phyloP scores from a whole-genome alignment of 2,329 filamentous ascomycete genomes.

The Karstenula rhodostoma region DNA sequence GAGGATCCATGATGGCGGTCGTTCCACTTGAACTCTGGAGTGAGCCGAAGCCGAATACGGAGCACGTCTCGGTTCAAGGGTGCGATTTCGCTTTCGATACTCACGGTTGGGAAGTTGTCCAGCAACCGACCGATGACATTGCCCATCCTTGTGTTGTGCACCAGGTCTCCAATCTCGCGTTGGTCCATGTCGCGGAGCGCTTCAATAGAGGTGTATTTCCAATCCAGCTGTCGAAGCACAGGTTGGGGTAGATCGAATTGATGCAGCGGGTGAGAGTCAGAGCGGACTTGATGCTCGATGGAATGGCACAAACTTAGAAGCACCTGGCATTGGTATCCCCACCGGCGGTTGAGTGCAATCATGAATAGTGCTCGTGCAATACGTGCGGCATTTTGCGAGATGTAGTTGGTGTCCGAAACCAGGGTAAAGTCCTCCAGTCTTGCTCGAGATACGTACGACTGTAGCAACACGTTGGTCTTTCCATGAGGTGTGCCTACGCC shows the following conservation, averaged over 20 bases:
- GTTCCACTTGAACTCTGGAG: conserved; percentile 93
- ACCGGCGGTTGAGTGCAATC: conserved; percentile 93
- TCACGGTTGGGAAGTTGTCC: conserved; percentile 90
- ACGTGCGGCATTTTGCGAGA: conserved; percentile 92
- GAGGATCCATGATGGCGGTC: conserved; percentile 92
- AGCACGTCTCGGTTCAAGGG: conserved; percentile 94
- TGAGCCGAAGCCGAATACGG: conserved; percentile 85
- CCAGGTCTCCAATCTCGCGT: conserved; percentile 86
- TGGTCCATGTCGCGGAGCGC: conserved; percentile 90
- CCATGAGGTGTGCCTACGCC: conserved; percentile 73
- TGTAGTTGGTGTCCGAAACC: conserved; percentile 89
- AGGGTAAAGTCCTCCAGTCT: conserved; percentile 93
- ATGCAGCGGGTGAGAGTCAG: conserved; percentile 91
- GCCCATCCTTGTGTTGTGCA: conserved; percentile 90
- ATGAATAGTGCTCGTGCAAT: conserved; percentile 96
- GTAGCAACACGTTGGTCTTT: conserved; percentile 95
- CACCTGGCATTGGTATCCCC: conserved; percentile 95
- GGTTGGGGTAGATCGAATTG: conserved; percentile 92
- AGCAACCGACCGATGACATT: conserved; percentile 81
- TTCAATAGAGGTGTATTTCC: conserved; percentile 83
- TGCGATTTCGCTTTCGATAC: conserved; percentile 91
- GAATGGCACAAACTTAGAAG: conserved; percentile 93
- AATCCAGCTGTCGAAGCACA: conserved; percentile 82
- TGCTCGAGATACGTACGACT: conserved; percentile 89
- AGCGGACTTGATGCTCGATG: conserved; percentile 95